Evolutionary conservation across 805 yeast species (phyloP), one percentile per base, ranked within the genome.

Genomic region (Nakazawaea holstii): DNA sequence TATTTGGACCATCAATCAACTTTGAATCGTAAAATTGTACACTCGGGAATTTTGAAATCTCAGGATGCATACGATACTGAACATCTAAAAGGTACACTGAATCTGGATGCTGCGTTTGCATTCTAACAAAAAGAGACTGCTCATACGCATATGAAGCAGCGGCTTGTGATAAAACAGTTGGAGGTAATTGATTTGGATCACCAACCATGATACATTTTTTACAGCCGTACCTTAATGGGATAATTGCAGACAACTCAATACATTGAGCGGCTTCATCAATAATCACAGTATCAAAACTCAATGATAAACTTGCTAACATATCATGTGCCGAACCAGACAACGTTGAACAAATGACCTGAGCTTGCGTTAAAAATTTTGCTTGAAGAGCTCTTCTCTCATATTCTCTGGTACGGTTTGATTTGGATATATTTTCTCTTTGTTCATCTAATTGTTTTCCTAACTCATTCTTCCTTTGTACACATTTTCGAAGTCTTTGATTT

Each of bases 201-300:
- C 99, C 99, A 40, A 94, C 99, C 95, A 94, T 86, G 42, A 94
- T 84, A 68, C 98, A 92, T 47, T 82, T 80, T 50, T 76, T 82
- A 57, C 95, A 87, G 1, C 98, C 98, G 62, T 91, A 94, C 58
- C 95, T 73, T 53, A 94, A 69, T 0, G 99, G 99, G 56, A 92
- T 92, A 26, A 94, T 76, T 0, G 95, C 87, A 7, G 97, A 88
- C 32, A 92, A 61, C 60, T 92, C 99, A 35, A 94, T 91, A 79
- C 96, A 86, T 65, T 92, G 99, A 55, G 97, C 95, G 2, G 99
- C 99, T 64, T 92, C 99, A 69, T 92, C 99, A 51, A 92, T 84
- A 43, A 92, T 83, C 1, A 94, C 97, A 4, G 95, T 88, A 42
- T 87, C 95, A 61, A 94, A 92, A 38, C 78, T 77, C 58, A 89